Conservation (phyloP, 305 asterid genomes). For the Salvia sclarea region DNA sequence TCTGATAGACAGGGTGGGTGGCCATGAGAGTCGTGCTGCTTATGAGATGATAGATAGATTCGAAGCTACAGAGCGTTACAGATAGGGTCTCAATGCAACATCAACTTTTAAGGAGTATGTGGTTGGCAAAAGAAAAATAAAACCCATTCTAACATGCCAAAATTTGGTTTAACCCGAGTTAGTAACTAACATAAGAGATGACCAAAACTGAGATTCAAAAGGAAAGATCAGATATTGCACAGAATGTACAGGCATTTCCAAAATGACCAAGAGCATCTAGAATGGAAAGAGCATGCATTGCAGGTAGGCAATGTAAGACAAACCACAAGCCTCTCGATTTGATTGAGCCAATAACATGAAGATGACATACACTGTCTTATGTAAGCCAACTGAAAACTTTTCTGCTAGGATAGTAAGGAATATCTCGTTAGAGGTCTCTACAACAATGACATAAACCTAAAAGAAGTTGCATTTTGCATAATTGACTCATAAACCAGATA, state of each 20-base stretch:
- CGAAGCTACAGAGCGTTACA: neutral
- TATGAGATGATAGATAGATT: conserved; percentile 4
- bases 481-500: neutral
- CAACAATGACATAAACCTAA: neutral
- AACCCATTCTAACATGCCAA: neutral
- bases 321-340: neutral
- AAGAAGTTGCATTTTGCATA: conserved; percentile 4
- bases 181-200: neutral
- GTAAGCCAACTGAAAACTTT: neutral
- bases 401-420: neutral
- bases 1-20: neutral
- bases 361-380: neutral
- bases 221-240: neutral
- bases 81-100: neutral
- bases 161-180: neutral
- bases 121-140: conserved; percentile 3
- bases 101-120: neutral
- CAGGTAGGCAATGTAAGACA: conserved; percentile 18
- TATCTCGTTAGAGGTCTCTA: conserved; percentile 9
- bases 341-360: neutral
- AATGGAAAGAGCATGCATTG: neutral
- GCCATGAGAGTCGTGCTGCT: neutral
- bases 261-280: neutral
- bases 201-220: neutral
- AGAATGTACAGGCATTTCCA: neutral